Conservation (phyloP, 495 filamentous ascomycete species). For the Penicillium coprophilum region DNA sequence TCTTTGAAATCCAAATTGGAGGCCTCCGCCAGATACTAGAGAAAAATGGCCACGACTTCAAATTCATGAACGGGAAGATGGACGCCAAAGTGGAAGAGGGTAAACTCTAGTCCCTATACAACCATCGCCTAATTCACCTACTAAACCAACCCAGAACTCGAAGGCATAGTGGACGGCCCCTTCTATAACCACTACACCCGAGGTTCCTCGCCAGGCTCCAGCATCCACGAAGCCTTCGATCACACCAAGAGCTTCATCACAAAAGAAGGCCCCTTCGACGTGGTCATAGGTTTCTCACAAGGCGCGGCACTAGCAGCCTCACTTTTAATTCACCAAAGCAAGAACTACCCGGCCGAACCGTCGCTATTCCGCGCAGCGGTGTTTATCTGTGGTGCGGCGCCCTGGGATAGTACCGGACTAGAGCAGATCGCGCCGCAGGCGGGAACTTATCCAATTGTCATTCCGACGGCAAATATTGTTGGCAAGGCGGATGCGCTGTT, state of each 20-base stretch:
- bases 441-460: slow-evolving; percentile 27
- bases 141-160: slow-evolving; percentile 28
- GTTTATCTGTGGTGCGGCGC: slow-evolving; percentile 38
- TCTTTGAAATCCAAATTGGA: slow-evolving; percentile 45
- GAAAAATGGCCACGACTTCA: slow-evolving; percentile 36
- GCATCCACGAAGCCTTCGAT: slow-evolving; percentile 34
- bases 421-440: slow-evolving; percentile 14
- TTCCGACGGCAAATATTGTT: slow-evolving; percentile 45
- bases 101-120: slow-evolving; percentile 11
- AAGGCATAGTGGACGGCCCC: slow-evolving; percentile 36
- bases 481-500: slow-evolving; percentile 37
- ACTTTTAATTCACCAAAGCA: slow-evolving; percentile 37
- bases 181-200: slow-evolving; percentile 43
- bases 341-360: slow-evolving; percentile 24
- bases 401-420: slow-evolving; percentile 33
- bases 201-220: slow-evolving; percentile 25
- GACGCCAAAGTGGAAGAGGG: slow-evolving; percentile 31
- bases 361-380: slow-evolving; percentile 43
- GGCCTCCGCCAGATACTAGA: slow-evolving; percentile 35
- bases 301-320: slow-evolving; percentile 41
- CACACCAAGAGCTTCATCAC: slow-evolving; percentile 34
- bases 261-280: slow-evolving; percentile 46
- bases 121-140: neutral
- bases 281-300: slow-evolving; percentile 48
- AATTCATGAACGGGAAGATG: slow-evolving; percentile 35